Conservation (phyloP, 306 rosid species). For the Sicyos baderoa region DNA sequence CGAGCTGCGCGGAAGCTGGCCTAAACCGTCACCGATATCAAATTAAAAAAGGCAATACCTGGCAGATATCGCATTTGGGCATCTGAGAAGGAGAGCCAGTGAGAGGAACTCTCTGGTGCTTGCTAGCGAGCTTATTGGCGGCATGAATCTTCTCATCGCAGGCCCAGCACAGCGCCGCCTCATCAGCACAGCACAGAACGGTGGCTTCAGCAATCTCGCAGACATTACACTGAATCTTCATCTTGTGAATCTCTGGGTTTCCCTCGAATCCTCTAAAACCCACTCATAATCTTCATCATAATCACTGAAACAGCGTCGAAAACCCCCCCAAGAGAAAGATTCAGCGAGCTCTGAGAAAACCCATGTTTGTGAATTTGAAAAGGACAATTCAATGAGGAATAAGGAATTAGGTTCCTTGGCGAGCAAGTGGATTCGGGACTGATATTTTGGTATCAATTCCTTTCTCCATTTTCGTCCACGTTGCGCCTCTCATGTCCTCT, state of each 20-base stretch:
- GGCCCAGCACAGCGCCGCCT: conserved; percentile 87
- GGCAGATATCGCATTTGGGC: conserved; percentile 94
- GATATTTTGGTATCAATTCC: conserved; percentile 28
- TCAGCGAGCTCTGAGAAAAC: background rate
- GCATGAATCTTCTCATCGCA: conserved; percentile 91
- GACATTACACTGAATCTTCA: conserved; percentile 98
- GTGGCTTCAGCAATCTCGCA: conserved; percentile 84
- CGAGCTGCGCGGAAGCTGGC: too few relatives aligned
- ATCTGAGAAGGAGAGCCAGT: conserved; percentile 53
- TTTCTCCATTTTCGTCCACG: conserved; percentile 20
- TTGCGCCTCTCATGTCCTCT: conserved; percentile 21
- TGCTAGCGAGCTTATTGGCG: conserved; percentile 86
- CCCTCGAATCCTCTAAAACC: background rate
- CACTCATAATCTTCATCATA: too few relatives aligned
- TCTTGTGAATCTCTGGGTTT: conserved; percentile 17
- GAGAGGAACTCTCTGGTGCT: conserved; percentile 83
- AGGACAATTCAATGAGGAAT: background rate
- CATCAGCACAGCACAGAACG: conserved; percentile 92
- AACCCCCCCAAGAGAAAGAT: background rate
- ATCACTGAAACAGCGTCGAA: background rate
- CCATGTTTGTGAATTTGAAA: background rate
- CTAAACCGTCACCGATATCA: too few relatives aligned
- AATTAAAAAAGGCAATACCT: too few relatives aligned
- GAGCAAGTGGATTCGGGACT: conserved; percentile 26
- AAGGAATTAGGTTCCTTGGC: conserved; percentile 17